phyloP scores from a whole-genome alignment of 805 yeast genomes.

The Kluyveromyces nonfermentans region DNA sequence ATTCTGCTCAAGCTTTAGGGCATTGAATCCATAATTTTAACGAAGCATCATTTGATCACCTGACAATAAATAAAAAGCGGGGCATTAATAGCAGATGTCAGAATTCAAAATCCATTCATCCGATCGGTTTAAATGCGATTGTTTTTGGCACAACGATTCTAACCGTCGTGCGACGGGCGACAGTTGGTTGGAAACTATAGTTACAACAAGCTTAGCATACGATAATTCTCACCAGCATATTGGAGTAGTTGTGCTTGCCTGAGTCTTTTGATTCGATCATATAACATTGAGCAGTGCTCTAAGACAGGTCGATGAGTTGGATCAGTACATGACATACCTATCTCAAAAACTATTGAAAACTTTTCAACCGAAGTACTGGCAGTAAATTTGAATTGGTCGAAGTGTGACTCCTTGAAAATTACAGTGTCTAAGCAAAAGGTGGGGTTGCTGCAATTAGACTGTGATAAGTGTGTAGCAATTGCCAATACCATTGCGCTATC shows the following conservation, averaged over 20 bases:
- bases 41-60: not conserved
- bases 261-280: slow-evolving; percentile 7
- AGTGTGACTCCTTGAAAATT: not conserved
- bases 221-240: slow-evolving; percentile 25
- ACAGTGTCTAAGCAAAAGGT: not conserved
- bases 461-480: not conserved
- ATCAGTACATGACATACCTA: not conserved
- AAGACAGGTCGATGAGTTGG: not conserved
- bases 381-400: too few species aligned
- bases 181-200: not conserved
- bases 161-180: not conserved
- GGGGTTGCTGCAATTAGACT: not conserved
- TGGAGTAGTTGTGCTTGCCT: slow-evolving; percentile 22
- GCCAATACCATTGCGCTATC: not conserved
- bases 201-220: slow-evolving; percentile 3
- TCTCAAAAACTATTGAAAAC: slow-evolving; percentile 2
- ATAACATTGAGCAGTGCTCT: not conserved
- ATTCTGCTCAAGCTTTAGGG: too few species aligned
- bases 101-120: not conserved
- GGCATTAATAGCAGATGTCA: not conserved
- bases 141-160: too few species aligned
- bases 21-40: too few species aligned
- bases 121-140: not conserved
- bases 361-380: not conserved
- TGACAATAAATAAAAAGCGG: not conserved